Percentiles rank a stretch among this genome's conserved stretches.
These are phyloP conservation scores for Ceratobasidium sp. DNA, from an alignment of 1,284 basidiomycete species.

Conservation along the genomic window DNA sequence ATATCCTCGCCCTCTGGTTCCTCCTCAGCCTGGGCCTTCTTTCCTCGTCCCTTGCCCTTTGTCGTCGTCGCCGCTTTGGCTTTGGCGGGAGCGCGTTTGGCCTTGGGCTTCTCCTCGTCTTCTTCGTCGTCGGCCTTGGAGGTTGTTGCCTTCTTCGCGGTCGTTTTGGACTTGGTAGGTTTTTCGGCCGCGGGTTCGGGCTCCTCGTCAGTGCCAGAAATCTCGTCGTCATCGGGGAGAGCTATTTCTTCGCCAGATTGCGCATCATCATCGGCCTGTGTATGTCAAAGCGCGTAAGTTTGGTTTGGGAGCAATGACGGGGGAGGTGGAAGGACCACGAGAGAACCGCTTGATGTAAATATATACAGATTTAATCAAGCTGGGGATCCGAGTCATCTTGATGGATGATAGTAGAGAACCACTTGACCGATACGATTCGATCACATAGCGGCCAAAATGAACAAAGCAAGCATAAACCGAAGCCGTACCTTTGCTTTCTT, in stretches of 20 bases:
- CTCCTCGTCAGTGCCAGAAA: constrained; percentile 23
- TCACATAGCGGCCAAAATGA: neutral
- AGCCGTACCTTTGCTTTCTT: constrained; percentile 28
- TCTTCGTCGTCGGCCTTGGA: constrained; percentile 18
- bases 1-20: constrained; percentile 20
- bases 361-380: neutral
- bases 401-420: neutral
- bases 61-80: constrained; percentile 1
- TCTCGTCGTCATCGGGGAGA: constrained; percentile 32
- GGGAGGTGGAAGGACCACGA: neutral
- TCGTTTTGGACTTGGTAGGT: neutral
- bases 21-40: constrained; percentile 18
- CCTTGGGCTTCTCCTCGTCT: too few relatives aligned
- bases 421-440: neutral
- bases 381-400: neutral
- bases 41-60: constrained; percentile 28
- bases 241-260: constrained; percentile 32
- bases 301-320: neutral
- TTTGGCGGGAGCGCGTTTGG: constrained; percentile 8
- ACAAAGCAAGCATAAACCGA: neutral
- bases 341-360: neutral
- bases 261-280: constrained; percentile 20
- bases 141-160: constrained; percentile 22
- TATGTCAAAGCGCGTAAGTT: neutral
- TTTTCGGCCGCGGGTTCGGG: constrained; percentile 12